Evolutionary conservation across 1,284 basidiomycete genomes (phyloP).

Genomic region (Naganishia sp.): DNA sequence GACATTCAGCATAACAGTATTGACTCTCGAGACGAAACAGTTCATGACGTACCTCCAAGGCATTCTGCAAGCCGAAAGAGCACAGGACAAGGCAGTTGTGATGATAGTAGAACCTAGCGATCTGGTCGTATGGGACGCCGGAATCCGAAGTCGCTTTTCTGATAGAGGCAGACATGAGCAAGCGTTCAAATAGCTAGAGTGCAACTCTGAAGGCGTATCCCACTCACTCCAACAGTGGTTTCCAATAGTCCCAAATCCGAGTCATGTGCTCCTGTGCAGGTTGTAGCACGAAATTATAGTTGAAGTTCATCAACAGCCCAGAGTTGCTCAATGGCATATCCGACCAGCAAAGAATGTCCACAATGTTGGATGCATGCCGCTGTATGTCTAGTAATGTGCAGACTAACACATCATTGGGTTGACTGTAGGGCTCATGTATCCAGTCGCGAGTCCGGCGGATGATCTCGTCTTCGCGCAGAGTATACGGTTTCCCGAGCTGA

Average conservation of each 20-base stretch:
- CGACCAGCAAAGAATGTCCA: conserved; percentile 81
- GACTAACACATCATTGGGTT: conserved; percentile 61
- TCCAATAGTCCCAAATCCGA: conserved; percentile 60
- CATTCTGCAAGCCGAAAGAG: conserved; percentile 92
- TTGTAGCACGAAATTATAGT: conserved; percentile 80
- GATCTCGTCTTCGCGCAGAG: conserved; percentile 65
- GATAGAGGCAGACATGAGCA: conserved; percentile 9
- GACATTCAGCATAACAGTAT: conserved; percentile 90
- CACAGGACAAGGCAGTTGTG: conserved; percentile 86
- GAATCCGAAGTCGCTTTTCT: conserved; percentile 19
- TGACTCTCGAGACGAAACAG: no score
- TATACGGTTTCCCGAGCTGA: conserved; percentile 51
- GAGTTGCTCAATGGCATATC: conserved; percentile 24
- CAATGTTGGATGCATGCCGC: conserved; percentile 79
- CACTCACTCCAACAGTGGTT: conserved; percentile 12
- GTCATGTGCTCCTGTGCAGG: conserved; percentile 80
- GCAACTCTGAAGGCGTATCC: neutral
- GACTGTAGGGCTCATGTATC: conserved; percentile 61
- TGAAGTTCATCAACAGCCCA: conserved; percentile 78
- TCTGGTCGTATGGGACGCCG: conserved; percentile 21
- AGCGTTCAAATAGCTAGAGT: neutral
- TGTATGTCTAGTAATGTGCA: conserved; percentile 65
- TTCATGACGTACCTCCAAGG: conserved; percentile 62
- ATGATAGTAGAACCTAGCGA: conserved; percentile 69
- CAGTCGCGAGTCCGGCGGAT: conserved; percentile 73